These are phyloP conservation scores for Backusella australiensis DNA, from an alignment of 192 early-diverging fungal genomes.

Conservation along the genomic window DNA sequence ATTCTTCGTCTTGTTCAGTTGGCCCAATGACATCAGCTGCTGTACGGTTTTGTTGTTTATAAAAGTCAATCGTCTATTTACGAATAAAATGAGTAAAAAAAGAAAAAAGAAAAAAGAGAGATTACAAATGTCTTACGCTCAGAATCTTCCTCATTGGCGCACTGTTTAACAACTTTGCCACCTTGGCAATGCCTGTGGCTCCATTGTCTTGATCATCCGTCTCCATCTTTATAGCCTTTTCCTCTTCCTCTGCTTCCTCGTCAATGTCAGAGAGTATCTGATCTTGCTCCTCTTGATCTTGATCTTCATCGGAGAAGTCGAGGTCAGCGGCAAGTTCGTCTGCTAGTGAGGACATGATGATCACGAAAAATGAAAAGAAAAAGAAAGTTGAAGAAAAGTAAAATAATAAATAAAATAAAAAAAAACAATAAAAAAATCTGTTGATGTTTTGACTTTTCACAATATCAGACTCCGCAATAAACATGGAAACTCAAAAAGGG, in stretches of 20 bases:
- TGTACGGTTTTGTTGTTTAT: conserved; percentile 7
- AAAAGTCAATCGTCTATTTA: conserved; percentile 29
- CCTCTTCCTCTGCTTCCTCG: conserved; percentile 49
- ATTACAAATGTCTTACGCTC: conserved; percentile 38
- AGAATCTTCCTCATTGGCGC: conserved; percentile 60
- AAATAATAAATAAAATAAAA: not conserved
- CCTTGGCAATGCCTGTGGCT: conserved; percentile 56
- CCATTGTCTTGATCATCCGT: conserved; percentile 36
- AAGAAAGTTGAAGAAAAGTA: not conserved
- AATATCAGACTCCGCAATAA: no score
- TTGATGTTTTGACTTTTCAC: no score
- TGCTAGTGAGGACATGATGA: conserved; percentile 64
- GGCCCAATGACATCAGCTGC: conserved; percentile 59
- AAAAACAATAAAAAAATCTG: not conserved
- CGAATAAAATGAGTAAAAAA: not conserved
- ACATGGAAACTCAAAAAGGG: no score
- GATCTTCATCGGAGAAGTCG: conserved; percentile 59
- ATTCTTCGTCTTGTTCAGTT: conserved; percentile 87
- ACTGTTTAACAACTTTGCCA: conserved; percentile 65
- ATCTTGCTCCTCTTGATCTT: conserved; percentile 15
- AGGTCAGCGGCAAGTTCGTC: conserved; percentile 89
- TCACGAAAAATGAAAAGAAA: not conserved
- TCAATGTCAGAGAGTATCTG: conserved; percentile 33
- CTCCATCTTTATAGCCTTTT: conserved; percentile 43
- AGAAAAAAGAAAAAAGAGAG: not conserved